Conservation (phyloP, 2,329 filamentous ascomycete species). For the Trichoderma sp. region DNA sequence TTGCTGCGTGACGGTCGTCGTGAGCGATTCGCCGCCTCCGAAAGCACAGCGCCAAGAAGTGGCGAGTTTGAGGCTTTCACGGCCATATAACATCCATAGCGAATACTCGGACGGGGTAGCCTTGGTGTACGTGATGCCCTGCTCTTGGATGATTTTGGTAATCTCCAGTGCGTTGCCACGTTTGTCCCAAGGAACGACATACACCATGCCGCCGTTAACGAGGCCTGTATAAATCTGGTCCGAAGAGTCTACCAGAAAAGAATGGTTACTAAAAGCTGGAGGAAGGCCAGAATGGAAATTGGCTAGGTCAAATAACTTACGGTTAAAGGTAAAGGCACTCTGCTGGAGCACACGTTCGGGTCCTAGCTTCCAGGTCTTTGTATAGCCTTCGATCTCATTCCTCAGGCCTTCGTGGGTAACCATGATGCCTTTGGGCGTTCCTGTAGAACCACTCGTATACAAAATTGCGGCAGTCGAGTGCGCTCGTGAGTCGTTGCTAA, state of each 20-base stretch:
- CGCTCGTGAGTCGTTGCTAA: background rate
- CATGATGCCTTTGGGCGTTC: conserved; percentile 44
- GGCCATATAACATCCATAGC: conserved; percentile 32
- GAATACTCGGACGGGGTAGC: conserved; percentile 46
- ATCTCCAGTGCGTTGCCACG: conserved; percentile 38
- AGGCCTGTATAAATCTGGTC: conserved; percentile 39
- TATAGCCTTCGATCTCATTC: conserved; percentile 30
- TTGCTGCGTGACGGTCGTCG: conserved; percentile 16
- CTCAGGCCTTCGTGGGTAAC: conserved; percentile 33
- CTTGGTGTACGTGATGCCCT: conserved; percentile 40
- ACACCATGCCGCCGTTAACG: conserved; percentile 36
- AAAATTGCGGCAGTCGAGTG: conserved; percentile 31
- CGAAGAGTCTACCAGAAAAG: conserved; percentile 30
- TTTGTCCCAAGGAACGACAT: conserved; percentile 31
- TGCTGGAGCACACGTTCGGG: conserved; percentile 38
- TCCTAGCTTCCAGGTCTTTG: conserved; percentile 24
- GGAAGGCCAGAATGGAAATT: no score
- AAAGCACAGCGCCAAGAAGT: conserved; percentile 26
- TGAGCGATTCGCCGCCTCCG: conserved; percentile 34
- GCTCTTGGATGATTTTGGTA: conserved; percentile 36
- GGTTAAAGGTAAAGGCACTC: conserved; percentile 42
- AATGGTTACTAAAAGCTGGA: no score
- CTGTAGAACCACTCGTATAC: conserved; percentile 36
- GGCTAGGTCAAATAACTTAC: no score
- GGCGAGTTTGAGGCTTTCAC: conserved; percentile 13